These are phyloP conservation scores for Xylaria scruposa DNA, from an alignment of 495 filamentous ascomycete species.

Conservation along the genomic window DNA sequence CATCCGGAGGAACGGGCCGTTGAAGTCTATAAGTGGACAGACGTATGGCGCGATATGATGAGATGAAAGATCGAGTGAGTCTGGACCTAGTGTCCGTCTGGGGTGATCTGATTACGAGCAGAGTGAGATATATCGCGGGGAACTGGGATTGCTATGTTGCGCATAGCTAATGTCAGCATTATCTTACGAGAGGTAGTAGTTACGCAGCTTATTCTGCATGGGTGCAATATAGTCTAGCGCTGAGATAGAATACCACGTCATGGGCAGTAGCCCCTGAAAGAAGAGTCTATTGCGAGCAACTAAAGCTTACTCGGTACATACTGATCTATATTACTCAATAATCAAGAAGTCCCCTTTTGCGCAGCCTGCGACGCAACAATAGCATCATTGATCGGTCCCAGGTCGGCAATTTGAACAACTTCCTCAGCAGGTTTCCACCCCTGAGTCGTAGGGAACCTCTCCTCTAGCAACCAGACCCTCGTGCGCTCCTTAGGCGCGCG, in stretches of 20 bases:
- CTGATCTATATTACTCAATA: background rate
- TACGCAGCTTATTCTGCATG: background rate
- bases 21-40: background rate
- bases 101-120: background rate
- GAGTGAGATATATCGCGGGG: background rate
- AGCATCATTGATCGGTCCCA: conserved; percentile 13
- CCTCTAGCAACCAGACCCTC: conserved; percentile 14
- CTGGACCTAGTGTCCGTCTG: background rate
- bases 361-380: conserved; percentile 16
- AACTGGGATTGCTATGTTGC: background rate
- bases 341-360: conserved; percentile 5
- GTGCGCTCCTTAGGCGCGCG: conserved; percentile 22
- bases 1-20: background rate
- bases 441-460: conserved; percentile 16
- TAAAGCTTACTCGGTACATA: background rate
- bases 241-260: background rate
- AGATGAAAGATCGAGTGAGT: background rate
- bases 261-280: background rate
- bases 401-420: background rate
- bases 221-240: background rate
- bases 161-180: background rate
- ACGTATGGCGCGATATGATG: background rate
- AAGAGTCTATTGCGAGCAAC: background rate
- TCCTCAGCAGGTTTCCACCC: conserved; percentile 19
- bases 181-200: background rate